Evolutionary conservation across 768 basidiomycete genomes (phyloP), one percentile per base, ranked within the genome.

Genomic region (Podaxis mareebaensis): DNA sequence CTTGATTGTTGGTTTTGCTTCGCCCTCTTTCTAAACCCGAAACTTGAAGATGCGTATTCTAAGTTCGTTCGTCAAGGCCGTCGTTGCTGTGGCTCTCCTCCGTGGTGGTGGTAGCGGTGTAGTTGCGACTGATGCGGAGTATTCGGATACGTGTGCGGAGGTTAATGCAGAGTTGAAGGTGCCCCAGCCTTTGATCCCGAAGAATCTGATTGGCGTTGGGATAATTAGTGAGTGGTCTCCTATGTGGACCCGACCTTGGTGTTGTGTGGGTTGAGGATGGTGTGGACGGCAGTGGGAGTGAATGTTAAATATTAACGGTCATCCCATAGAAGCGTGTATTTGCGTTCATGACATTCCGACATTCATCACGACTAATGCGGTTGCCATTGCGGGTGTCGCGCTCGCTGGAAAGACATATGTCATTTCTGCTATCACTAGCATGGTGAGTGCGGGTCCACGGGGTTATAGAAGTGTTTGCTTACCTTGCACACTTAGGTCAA

Each of bases 291-390:
- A 44, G 42, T 42, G 53, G 8, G 8, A 33, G 33, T 33, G 8
- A 33, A 33, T 33, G 33, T 33, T 33, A 10, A 33, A 33, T 7
- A 33, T 7, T 33, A 10, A 10, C 8, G 33, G 33, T 10, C 33
- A 10, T 10, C 33, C 33, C 2, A 10, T 66, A 82, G 81, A 76
- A 44, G 68, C 74, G 3, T 85, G 83, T 53, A 66, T 83, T 36
- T 85, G 83, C 64, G 33, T 79, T 15, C 79, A 81, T 15, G 71
- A 61, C 6, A 61, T 83, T 33, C 74, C 76, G 0, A 58, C 58
- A 26, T 78, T 80, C 65, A 55, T 82, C 3, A 22, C 69, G 5
- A 72, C 74, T 5, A 75, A 80, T 57, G 6, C 66, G 0, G 52
- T 76, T n/a, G 71, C 74, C 4, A 63, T 72, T 8, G 53, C 68